These are phyloP conservation scores for Moelleriella libera DNA, from an alignment of 2,329 filamentous ascomycete species.

Conservation along the genomic window DNA sequence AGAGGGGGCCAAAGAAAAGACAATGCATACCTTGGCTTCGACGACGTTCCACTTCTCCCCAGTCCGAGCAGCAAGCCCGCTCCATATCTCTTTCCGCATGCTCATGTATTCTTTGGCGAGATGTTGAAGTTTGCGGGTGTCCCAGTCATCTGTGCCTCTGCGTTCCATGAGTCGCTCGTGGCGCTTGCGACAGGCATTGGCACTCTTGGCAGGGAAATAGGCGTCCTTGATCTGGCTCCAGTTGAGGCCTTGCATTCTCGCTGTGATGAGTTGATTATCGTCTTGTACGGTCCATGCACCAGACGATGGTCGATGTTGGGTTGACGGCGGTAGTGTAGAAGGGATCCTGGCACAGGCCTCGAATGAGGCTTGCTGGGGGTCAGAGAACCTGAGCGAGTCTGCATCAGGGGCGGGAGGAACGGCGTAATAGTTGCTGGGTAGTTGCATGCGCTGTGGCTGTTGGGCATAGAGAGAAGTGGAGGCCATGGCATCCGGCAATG, in stretches of 20 bases:
- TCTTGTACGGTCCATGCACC: conserved; percentile 62
- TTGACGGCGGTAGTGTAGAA: conserved; percentile 22
- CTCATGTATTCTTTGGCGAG: conserved; percentile 69
- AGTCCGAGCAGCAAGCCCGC: conserved; percentile 51
- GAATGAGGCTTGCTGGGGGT: conserved; percentile 16
- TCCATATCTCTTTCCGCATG: conserved; percentile 72
- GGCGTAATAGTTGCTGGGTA: conserved; percentile 25
- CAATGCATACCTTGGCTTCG: conserved; percentile 39
- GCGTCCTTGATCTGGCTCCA: conserved; percentile 68
- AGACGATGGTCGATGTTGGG: conserved; percentile 38
- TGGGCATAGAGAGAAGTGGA: conserved; percentile 27
- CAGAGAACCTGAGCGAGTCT: conserved; percentile 9
- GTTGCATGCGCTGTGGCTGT: conserved; percentile 23
- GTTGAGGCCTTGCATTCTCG: conserved; percentile 62
- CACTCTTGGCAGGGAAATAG: conserved; percentile 64
- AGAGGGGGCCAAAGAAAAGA: background rate
- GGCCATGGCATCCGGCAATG: conserved; percentile 25
- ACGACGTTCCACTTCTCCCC: conserved; percentile 75
- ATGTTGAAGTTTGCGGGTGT: conserved; percentile 57
- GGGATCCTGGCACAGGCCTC: conserved; percentile 22
- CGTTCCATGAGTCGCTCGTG: conserved; percentile 76
- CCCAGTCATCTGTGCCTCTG: conserved; percentile 63
- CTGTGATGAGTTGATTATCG: conserved; percentile 58
- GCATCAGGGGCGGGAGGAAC: conserved; percentile 18
- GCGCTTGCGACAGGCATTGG: conserved; percentile 79